Conservation (phyloP, 2,329 filamentous ascomycete genomes). For the Cyanodermella asteris region DNA sequence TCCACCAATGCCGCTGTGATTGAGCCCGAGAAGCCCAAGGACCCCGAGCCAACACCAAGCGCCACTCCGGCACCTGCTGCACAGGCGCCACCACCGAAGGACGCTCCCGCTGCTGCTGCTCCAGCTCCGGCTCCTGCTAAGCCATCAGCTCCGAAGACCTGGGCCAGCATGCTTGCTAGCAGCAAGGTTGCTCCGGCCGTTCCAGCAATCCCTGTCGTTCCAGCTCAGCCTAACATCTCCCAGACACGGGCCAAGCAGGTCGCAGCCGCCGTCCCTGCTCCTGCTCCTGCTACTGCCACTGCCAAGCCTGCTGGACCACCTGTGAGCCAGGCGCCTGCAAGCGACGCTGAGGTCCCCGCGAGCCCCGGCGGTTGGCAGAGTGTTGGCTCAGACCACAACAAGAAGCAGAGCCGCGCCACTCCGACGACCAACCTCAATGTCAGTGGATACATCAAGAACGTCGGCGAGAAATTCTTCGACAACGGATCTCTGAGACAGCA, state of each 20-base stretch:
- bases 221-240: constrained; percentile 15
- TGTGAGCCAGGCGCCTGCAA: constrained; percentile 4
- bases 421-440: constrained; percentile 49
- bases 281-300: constrained; percentile 14
- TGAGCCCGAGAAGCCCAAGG: constrained; percentile 46
- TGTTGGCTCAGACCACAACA: constrained; percentile 53
- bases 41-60: constrained; percentile 34
- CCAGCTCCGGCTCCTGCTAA: constrained; percentile 27
- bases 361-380: constrained; percentile 56
- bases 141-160: constrained; percentile 30
- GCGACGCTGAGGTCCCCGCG: constrained; percentile 20
- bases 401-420: constrained; percentile 53
- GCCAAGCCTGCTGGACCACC: constrained; percentile 17
- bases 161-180: constrained; percentile 36
- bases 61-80: constrained; percentile 22
- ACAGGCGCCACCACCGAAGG: no score
- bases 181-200: constrained; percentile 16
- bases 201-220: constrained; percentile 15
- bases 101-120: constrained; percentile 34
- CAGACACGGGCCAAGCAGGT: no score
- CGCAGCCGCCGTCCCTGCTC: constrained; percentile 13
- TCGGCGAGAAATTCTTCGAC: constrained; percentile 73
- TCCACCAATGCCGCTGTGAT: constrained; percentile 18
- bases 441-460: constrained; percentile 86
- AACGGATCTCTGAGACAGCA: constrained; percentile 47